These are phyloP conservation scores for Cenchrus americanus DNA, from an alignment of 176 grass and related monocot genomes.

Conservation along the genomic window DNA sequence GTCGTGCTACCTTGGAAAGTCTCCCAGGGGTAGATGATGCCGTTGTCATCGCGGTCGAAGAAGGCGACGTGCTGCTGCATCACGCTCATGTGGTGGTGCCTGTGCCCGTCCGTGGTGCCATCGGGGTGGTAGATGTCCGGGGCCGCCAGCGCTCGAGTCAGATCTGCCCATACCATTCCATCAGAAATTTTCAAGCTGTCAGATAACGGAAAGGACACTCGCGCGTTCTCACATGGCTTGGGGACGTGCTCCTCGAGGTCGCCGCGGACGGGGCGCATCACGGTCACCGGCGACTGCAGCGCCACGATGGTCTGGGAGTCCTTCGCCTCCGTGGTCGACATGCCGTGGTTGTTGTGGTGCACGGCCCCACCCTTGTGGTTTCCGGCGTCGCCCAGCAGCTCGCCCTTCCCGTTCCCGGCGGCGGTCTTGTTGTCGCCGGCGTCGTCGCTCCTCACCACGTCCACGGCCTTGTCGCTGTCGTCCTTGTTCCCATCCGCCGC, in stretches of 20 bases:
- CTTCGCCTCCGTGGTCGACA: slow-evolving; percentile 41
- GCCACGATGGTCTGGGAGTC: slow-evolving; percentile 71
- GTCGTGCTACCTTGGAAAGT: slow-evolving; percentile 58
- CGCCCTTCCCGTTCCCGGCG: not conserved
- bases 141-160: slow-evolving; percentile 70
- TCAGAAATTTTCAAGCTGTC: too few species aligned
- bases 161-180: slow-evolving; percentile 43
- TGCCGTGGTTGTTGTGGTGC: not conserved
- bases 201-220: not conserved
- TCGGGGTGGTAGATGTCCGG: slow-evolving; percentile 92
- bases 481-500: not conserved
- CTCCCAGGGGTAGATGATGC: slow-evolving; percentile 91
- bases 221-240: slow-evolving; percentile 68
- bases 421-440: not conserved
- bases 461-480: not conserved
- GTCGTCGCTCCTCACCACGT: not conserved
- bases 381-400: not conserved
- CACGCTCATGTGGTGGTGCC: slow-evolving; percentile 72
- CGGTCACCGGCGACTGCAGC: slow-evolving; percentile 77
- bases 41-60: slow-evolving; percentile 80
- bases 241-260: slow-evolving; percentile 83
- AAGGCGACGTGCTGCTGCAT: slow-evolving; percentile 93
- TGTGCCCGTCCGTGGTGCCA: slow-evolving; percentile 56
- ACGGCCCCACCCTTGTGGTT: not conserved
- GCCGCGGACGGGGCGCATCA: slow-evolving; percentile 65